phyloP scores from a whole-genome alignment of 2,329 filamentous ascomycete species.

The Chalaropsis thielavioides region DNA sequence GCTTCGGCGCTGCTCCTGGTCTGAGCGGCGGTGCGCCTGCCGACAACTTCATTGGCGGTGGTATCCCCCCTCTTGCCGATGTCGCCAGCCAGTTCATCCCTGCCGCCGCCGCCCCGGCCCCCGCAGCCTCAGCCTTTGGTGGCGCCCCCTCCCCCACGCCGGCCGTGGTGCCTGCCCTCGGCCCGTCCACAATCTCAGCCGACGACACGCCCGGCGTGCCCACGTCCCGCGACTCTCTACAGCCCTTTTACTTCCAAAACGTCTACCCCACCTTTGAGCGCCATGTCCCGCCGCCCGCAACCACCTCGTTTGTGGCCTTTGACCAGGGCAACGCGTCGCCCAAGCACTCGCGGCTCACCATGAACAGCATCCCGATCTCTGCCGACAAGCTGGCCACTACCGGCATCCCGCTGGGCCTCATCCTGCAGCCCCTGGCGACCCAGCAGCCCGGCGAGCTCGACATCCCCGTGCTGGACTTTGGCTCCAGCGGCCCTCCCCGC shows the following conservation, averaged over 20 bases:
- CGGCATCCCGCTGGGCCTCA: constrained; percentile 69
- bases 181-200: constrained; percentile 53
- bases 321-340: constrained; percentile 96
- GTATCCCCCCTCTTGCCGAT: constrained; percentile 6
- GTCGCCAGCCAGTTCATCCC: constrained; percentile 26
- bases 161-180: constrained; percentile 23
- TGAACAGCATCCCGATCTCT: constrained; percentile 83
- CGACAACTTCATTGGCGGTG: constrained; percentile 7
- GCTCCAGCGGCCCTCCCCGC: constrained; percentile 74
- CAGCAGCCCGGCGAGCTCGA: constrained; percentile 72
- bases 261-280: constrained; percentile 93
- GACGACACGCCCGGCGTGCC: constrained; percentile 91
- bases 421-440: constrained; percentile 76
- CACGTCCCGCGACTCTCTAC: constrained; percentile 63
- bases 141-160: constrained; percentile 21
- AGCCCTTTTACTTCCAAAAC: constrained; percentile 72
- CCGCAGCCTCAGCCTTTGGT: constrained; percentile 19
- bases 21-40: constrained; percentile 26
- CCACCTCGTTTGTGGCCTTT: constrained; percentile 78
- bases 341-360: constrained; percentile 77
- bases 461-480: constrained; percentile 89
- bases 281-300: constrained; percentile 76
- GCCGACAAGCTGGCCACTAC: constrained; percentile 68
- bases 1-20: constrained; percentile 50
- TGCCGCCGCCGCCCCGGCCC: constrained; percentile 14